These are phyloP conservation scores for Achlya hypogyna DNA, from an alignment of 352 stramenopile genomes.

Conservation along the genomic window DNA sequence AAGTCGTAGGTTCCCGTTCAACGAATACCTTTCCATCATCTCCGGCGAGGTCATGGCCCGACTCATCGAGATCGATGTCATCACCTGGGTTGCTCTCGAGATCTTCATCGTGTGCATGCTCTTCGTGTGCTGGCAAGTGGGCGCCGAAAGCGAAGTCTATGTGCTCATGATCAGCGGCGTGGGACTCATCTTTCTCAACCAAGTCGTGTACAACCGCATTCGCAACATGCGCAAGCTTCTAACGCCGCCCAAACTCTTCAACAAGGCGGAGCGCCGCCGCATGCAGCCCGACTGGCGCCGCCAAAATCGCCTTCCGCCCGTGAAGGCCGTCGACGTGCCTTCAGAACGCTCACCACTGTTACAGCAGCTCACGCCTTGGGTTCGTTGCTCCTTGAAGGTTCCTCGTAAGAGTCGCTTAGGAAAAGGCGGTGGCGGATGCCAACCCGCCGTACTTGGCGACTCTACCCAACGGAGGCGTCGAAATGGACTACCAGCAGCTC, in stretches of 20 bases:
- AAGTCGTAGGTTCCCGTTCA: constrained; percentile 46
- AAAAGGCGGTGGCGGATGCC: constrained; percentile 25
- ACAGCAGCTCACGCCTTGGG: background rate
- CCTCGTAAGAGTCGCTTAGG: background rate
- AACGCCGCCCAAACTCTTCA: constrained; percentile 40
- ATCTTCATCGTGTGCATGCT: constrained; percentile 39
- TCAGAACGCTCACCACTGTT: background rate
- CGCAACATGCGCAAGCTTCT: constrained; percentile 40
- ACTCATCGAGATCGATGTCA: constrained; percentile 61
- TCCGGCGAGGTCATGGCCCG: constrained; percentile 61
- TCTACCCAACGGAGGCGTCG: constrained; percentile 27
- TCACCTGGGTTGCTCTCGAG: constrained; percentile 57
- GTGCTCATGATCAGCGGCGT: constrained; percentile 34
- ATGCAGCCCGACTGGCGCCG: constrained; percentile 43
- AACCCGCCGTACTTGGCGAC: constrained; percentile 43
- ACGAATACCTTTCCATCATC: constrained; percentile 71
- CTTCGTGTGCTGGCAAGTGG: constrained; percentile 34
- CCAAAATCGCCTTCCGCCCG: constrained; percentile 31
- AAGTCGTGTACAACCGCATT: constrained; percentile 40
- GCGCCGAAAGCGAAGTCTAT: constrained; percentile 31
- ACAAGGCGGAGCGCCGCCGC: constrained; percentile 52
- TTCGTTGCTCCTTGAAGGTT: background rate
- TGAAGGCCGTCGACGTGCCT: background rate
- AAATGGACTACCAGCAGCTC: constrained; percentile 38
- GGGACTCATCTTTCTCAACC: constrained; percentile 36